Conservation (phyloP, 2,329 filamentous ascomycete species). For the Cladosporium austrohemisphaericum region DNA sequence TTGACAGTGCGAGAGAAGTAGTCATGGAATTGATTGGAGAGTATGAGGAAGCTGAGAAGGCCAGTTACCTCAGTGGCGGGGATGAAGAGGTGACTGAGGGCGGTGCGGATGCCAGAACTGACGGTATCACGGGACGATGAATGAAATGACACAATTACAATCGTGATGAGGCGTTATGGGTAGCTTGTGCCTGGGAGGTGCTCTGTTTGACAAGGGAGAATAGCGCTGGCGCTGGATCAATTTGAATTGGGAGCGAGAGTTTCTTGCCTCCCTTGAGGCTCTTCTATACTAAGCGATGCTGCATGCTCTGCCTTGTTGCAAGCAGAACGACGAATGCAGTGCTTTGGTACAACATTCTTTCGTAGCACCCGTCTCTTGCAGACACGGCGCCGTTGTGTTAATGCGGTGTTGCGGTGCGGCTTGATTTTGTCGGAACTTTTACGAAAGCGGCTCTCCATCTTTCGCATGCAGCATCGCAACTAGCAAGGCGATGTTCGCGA, state of each 20-base stretch:
- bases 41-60: slow-evolving; percentile 91
- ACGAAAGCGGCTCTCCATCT: no score
- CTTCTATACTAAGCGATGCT: slow-evolving; percentile 1
- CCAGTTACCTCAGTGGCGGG: slow-evolving; percentile 71
- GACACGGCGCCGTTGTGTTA: no score
- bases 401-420: no score
- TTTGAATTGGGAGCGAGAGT: neutral
- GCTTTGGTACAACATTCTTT: no score
- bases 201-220: neutral
- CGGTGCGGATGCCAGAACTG: slow-evolving; percentile 35
- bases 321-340: no score
- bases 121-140: slow-evolving; percentile 42
- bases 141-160: neutral
- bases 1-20: slow-evolving; percentile 89
- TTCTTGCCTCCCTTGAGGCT: neutral
- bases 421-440: no score
- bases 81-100: slow-evolving; percentile 25
- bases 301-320: no score
- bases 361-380: no score
- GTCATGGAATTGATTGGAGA: slow-evolving; percentile 87
- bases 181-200: neutral
- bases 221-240: slow-evolving; percentile 12
- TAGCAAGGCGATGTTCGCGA: no score
- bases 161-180: slow-evolving; percentile 2
- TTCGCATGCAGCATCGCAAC: no score